Percentiles rank a stretch among this genome's conserved stretches.
Evolutionary conservation across 2,329 filamentous ascomycete species (phyloP).

Genomic region (Exophiala oligosperma): DNA sequence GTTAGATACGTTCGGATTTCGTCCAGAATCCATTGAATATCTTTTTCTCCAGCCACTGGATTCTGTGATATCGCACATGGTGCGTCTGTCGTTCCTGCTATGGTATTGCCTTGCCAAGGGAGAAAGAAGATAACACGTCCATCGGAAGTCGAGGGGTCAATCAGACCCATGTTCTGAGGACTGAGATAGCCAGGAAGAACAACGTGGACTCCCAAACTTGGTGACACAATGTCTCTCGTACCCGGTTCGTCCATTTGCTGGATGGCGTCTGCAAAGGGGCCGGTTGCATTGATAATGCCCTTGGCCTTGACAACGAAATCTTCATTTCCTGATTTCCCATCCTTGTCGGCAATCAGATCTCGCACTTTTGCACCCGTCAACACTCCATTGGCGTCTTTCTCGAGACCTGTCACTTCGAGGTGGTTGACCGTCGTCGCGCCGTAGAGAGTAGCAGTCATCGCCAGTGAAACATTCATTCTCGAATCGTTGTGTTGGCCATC

Average conservation of each 20-base stretch:
- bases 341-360: slow-evolving; percentile 66
- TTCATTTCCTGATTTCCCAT: slow-evolving; percentile 59
- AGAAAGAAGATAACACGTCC: slow-evolving; percentile 91
- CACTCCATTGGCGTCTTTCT: slow-evolving; percentile 71
- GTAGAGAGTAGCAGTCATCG: slow-evolving; percentile 86
- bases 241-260: slow-evolving; percentile 77
- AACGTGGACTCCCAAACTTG: slow-evolving; percentile 81
- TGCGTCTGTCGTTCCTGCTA: slow-evolving; percentile 83
- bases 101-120: slow-evolving; percentile 90
- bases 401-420: slow-evolving; percentile 73
- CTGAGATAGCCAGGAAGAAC: slow-evolving; percentile 85
- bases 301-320: slow-evolving; percentile 70
- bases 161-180: slow-evolving; percentile 75
- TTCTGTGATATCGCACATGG: slow-evolving; percentile 70
- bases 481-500: slow-evolving; percentile 92
- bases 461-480: slow-evolving; percentile 85
- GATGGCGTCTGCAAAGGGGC: slow-evolving; percentile 84
- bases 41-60: slow-evolving; percentile 76
- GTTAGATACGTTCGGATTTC: slow-evolving; percentile 81
- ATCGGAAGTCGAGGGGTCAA: slow-evolving; percentile 83
- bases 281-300: slow-evolving; percentile 85
- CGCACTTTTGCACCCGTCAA: slow-evolving; percentile 72
- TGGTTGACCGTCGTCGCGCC: slow-evolving; percentile 82
- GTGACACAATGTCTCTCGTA: slow-evolving; percentile 76
- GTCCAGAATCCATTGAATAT: slow-evolving; percentile 83